Conservation (phyloP, 2,329 filamentous ascomycete species). For the Epicoccum sorghinum region DNA sequence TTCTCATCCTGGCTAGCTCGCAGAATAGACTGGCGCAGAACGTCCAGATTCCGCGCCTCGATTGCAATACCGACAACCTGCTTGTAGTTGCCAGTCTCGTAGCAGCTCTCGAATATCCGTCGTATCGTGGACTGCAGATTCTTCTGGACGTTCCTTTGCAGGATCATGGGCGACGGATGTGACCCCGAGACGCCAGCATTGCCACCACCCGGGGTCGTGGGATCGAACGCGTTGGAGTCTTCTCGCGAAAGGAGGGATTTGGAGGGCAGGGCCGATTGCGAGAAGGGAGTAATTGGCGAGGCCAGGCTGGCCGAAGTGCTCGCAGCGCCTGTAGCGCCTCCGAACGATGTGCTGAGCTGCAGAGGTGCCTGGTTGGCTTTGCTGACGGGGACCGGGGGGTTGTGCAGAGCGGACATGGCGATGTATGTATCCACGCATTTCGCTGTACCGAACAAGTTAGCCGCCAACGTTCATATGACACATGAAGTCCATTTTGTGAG, state of each 20-base stretch:
- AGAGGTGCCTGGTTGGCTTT: constrained; percentile 61
- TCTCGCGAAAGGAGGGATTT: constrained; percentile 93
- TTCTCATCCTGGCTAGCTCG: constrained; percentile 87
- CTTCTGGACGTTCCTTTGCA: constrained; percentile 75
- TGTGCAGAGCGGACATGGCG: constrained; percentile 70
- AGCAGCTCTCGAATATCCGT: constrained; percentile 88
- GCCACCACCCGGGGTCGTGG: constrained; percentile 61
- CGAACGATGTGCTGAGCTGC: constrained; percentile 82
- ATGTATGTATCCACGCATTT: constrained; percentile 99
- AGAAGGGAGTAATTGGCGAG: constrained; percentile 93
- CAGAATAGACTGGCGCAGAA: constrained; percentile 84
- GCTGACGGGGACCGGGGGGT: constrained; percentile 57
- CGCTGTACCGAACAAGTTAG: constrained; percentile 53
- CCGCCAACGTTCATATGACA: constrained; percentile 1
- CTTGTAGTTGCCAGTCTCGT: constrained; percentile 83
- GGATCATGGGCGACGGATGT: constrained; percentile 66
- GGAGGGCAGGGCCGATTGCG: constrained; percentile 87
- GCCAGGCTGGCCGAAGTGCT: constrained; percentile 71
- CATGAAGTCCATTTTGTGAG: background rate
- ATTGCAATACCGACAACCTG: constrained; percentile 97
- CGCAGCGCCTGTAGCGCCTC: constrained; percentile 67
- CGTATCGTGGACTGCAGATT: constrained; percentile 85
- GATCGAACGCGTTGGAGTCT: constrained; percentile 68
- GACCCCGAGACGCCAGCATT: constrained; percentile 60
- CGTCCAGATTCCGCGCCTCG: constrained; percentile 88